phyloP scores from a whole-genome alignment of 2,329 filamentous ascomycete genomes.

The Nigrospora oryzae region DNA sequence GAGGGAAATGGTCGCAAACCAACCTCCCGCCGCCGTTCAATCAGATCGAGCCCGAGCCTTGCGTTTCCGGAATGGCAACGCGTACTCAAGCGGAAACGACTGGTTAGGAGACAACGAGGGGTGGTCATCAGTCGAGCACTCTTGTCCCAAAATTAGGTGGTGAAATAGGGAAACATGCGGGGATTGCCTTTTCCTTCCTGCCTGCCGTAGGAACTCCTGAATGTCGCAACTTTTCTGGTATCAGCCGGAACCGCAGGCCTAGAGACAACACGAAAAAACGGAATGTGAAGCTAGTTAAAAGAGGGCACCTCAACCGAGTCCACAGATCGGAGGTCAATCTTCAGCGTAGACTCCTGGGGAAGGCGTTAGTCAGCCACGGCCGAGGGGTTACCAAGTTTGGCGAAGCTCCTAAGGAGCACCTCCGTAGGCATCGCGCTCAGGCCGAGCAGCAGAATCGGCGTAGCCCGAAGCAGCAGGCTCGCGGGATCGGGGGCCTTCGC shows the following conservation, averaged over 20 bases:
- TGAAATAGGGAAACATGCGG: conserved; percentile 15
- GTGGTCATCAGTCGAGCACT: too few species aligned
- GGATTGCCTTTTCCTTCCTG: conserved; percentile 24
- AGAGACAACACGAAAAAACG: conserved; percentile 15
- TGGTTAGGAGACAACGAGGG: too few species aligned
- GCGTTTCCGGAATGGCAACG: background rate
- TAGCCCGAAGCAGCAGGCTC: conserved; percentile 30
- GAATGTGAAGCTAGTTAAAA: conserved; percentile 9
- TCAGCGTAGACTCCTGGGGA: conserved; percentile 10
- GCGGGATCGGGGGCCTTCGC: conserved; percentile 24
- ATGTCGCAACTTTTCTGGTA: conserved; percentile 19
- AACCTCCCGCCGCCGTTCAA: background rate
- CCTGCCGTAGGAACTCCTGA: conserved; percentile 23
- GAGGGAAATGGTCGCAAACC: conserved; percentile 1
- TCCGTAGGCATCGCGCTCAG: conserved; percentile 33
- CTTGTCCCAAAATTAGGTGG: conserved; percentile 6
- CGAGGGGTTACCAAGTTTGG: background rate
- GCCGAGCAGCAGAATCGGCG: conserved; percentile 31
- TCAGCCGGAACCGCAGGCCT: conserved; percentile 19
- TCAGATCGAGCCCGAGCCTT: background rate
- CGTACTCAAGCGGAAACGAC: too few species aligned
- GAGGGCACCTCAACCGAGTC: conserved; percentile 8
- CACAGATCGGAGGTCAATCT: background rate
- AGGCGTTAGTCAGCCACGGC: too few species aligned
- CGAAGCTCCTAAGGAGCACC: conserved; percentile 21